Evolutionary conservation across 78 protist genomes (phyloP), one percentile per base, ranked within the genome.

Genomic region (Dictyostelium brefeldianum): DNA sequence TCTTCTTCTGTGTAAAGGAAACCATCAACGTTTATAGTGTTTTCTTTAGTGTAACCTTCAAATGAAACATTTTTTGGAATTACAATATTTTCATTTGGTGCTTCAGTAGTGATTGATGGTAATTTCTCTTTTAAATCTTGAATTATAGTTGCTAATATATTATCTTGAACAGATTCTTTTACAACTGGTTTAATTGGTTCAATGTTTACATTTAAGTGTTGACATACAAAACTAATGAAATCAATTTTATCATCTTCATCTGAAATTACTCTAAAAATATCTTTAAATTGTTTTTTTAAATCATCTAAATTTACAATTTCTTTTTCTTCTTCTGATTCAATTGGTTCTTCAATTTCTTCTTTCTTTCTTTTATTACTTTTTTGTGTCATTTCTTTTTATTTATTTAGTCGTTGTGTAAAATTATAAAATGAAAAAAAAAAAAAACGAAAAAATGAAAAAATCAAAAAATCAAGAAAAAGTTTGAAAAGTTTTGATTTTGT

Each of bases 1-100:
- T 91, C 95, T 8, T 80, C 89, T 6, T 91, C 95, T 7, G 77
- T 73, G 31, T 91, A 91, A 4, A 91, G 17, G 67, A 91, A 91
- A 36, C 74, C 67, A 54, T 91, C 95, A 4, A 91, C 81, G 46
- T 80, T 77, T 20, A 91, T 41, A 1, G 95, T 91, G 27, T 91
- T 91, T 29, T 80, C 83, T 64, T 81, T 80, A 3, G 89, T 91
- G 31, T 81, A 91, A 27, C 83, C 95, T 51, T 77, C 46, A 59
- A 91, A 91, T 64, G 78, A 67, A 1, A 14, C 65, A 65, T 82
- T 91, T 43, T 81, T 91, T 64, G 95, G 95, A 36, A 91, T 91
- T 18, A 29, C 22, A 18, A 74, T 91, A n/a, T 56, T 74, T 43
- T 79, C 94, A 54, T 43, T 36, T 25, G 89, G 91, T 29, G 89